These are phyloP conservation scores for Kodamaea sp. DNA, from an alignment of 1,139 yeast species.

Conservation along the genomic window DNA sequence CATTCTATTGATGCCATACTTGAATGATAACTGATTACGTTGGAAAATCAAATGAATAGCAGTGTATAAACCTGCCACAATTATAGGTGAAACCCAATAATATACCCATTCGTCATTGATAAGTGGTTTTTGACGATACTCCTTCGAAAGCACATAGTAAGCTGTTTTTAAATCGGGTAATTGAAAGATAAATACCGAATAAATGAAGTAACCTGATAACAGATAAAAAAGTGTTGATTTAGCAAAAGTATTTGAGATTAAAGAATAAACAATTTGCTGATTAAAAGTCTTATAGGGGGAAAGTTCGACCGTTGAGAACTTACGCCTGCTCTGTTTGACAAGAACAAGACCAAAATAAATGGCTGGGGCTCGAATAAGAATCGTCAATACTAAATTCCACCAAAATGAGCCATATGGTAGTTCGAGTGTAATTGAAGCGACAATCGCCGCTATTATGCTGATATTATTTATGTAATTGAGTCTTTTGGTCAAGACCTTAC, in stretches of 20 bases:
- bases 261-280: slow-evolving; percentile 44
- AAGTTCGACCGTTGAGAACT: slow-evolving; percentile 49
- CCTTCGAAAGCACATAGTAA: slow-evolving; percentile 39
- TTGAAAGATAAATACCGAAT: slow-evolving; percentile 28
- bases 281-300: slow-evolving; percentile 48
- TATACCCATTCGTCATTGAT: slow-evolving; percentile 62
- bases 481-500: slow-evolving; percentile 33
- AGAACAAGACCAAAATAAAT: slow-evolving; percentile 29
- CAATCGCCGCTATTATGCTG: slow-evolving; percentile 25
- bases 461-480: slow-evolving; percentile 36
- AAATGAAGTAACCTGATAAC: slow-evolving; percentile 36
- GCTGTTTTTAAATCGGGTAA: slow-evolving; percentile 23
- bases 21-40: slow-evolving; percentile 55
- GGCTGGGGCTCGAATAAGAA: slow-evolving; percentile 30
- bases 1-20: slow-evolving; percentile 39
- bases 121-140: slow-evolving; percentile 51
- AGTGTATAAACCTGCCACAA: slow-evolving; percentile 47
- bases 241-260: slow-evolving; percentile 40
- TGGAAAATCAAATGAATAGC: slow-evolving; percentile 55
- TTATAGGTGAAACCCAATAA: slow-evolving; percentile 40
- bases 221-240: slow-evolving; percentile 34
- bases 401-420: slow-evolving; percentile 31
- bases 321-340: slow-evolving; percentile 47
- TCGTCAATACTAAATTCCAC: slow-evolving; percentile 27
- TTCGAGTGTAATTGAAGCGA: slow-evolving; percentile 23